Conservation (phyloP, 192 early-diverging fungal species). For the Allomyces javanicus region DNA sequence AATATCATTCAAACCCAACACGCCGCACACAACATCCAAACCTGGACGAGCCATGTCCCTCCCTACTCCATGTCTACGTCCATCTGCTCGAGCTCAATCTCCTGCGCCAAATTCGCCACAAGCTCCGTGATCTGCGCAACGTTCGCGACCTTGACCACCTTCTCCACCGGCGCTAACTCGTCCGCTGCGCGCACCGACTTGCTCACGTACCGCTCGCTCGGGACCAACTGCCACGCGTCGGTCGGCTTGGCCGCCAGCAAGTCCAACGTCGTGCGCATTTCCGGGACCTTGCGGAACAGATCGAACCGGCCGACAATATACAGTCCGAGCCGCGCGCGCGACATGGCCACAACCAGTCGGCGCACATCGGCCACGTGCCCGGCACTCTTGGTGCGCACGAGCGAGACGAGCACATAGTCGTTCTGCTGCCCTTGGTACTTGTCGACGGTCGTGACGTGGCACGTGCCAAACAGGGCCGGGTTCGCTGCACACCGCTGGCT, state of each 20-base stretch:
- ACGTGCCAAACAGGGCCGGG: slow-evolving; percentile 62
- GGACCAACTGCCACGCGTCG: slow-evolving; percentile 27
- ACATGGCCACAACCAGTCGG: slow-evolving; percentile 81
- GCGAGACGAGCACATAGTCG: slow-evolving; percentile 80
- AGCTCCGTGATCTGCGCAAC: not conserved
- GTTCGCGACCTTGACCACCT: not conserved
- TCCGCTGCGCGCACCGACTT: slow-evolving; percentile 3
- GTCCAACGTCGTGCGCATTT: slow-evolving; percentile 51
- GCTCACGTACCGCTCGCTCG: slow-evolving; percentile 20
- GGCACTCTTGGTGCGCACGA: slow-evolving; percentile 75
- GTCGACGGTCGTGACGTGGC: slow-evolving; percentile 76
- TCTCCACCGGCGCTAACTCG: slow-evolving; percentile 1
- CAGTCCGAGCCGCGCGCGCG: slow-evolving; percentile 77
- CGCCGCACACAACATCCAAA: too few relatives aligned
- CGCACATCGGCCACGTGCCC: slow-evolving; percentile 87
- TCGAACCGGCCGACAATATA: slow-evolving; percentile 67
- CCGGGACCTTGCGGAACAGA: slow-evolving; percentile 63
- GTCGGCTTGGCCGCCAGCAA: slow-evolving; percentile 40
- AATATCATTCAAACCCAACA: too few relatives aligned
- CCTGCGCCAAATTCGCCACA: not conserved
- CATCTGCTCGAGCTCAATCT: slow-evolving; percentile 4
- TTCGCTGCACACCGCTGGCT: slow-evolving; percentile 68
- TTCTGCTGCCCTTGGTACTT: slow-evolving; percentile 91
- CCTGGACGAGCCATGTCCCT: too few relatives aligned
- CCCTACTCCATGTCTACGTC: not conserved